phyloP scores from a whole-genome alignment of 2,329 filamentous ascomycete species.

The Aspergillus ustus region DNA sequence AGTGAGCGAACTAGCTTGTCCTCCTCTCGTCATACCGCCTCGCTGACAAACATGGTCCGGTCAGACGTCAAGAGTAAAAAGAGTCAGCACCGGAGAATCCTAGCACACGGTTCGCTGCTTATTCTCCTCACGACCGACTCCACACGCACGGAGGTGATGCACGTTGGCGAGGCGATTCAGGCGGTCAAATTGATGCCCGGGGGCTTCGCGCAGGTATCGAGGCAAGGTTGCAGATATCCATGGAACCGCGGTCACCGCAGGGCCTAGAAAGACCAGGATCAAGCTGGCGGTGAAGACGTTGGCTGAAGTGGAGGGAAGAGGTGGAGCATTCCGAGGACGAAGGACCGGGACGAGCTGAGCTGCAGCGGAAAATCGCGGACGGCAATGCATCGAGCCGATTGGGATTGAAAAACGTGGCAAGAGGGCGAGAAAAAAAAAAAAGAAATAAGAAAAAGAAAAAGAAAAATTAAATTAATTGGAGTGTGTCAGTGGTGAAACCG shows the following conservation, averaged over 20 bases:
- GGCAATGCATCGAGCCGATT: conserved; percentile 40
- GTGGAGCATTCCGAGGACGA: conserved; percentile 21
- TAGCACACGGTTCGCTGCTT: conserved; percentile 5
- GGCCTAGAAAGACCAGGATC: conserved; percentile 2
- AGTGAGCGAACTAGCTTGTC: conserved; percentile 10
- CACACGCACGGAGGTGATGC: neutral
- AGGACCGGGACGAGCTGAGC: conserved; percentile 15
- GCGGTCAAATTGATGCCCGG: neutral
- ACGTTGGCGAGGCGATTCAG: neutral
- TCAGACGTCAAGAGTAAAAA: conserved; percentile 3
- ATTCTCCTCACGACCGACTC: neutral
- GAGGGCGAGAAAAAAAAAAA: conserved; percentile 13
- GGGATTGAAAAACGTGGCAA: conserved; percentile 38
- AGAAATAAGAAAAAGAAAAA: conserved; percentile 16
- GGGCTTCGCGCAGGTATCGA: conserved; percentile 1
- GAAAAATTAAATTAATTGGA: neutral
- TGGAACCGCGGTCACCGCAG: conserved; percentile 18
- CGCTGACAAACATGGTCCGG: conserved; percentile 12
- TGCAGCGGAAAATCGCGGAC: conserved; percentile 41
- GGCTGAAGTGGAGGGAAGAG: conserved; percentile 16
- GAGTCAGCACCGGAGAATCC: neutral
- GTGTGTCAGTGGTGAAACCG: neutral
- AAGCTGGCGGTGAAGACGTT: conserved; percentile 23
- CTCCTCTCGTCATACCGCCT: conserved; percentile 15
- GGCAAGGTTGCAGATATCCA: conserved; percentile 2